phyloP scores from a whole-genome alignment of 2,329 filamentous ascomycete species.

The Aureobasidium leucospermi region DNA sequence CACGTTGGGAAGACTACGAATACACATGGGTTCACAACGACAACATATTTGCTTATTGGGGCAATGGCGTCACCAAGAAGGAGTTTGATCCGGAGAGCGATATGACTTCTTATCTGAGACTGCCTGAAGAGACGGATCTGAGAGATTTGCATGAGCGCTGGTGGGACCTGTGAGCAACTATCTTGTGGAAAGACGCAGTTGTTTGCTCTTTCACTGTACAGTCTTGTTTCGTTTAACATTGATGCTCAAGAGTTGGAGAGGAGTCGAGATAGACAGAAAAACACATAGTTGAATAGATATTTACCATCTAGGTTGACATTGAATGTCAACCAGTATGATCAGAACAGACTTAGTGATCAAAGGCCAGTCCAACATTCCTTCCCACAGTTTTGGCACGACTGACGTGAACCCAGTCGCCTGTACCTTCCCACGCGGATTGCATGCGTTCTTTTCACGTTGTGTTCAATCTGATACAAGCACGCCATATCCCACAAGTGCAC shows the following conservation, averaged over 20 bases:
- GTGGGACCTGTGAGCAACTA: conserved; percentile 33
- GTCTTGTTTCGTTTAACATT: no score
- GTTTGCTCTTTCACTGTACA: no score
- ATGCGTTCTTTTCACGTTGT: neutral
- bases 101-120: conserved; percentile 55
- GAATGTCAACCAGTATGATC: no score
- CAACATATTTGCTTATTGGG: conserved; percentile 57
- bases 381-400: no score
- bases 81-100: conserved; percentile 52
- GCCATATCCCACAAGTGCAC: neutral
- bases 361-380: no score
- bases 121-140: conserved; percentile 52
- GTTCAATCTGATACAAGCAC: neutral
- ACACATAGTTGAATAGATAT: no score
- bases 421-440: neutral
- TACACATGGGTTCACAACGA: conserved; percentile 40
- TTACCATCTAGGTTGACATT: no score
- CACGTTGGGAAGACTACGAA: conserved; percentile 54
- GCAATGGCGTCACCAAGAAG: conserved; percentile 57
- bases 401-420: no score
- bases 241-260: no score
- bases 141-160: conserved; percentile 60
- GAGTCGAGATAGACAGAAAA: no score
- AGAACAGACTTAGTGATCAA: no score
- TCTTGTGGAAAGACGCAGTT: no score